Evolutionary conservation across 495 filamentous ascomycete genomes (phyloP).

Genomic region (Podospora pseudocomata): DNA sequence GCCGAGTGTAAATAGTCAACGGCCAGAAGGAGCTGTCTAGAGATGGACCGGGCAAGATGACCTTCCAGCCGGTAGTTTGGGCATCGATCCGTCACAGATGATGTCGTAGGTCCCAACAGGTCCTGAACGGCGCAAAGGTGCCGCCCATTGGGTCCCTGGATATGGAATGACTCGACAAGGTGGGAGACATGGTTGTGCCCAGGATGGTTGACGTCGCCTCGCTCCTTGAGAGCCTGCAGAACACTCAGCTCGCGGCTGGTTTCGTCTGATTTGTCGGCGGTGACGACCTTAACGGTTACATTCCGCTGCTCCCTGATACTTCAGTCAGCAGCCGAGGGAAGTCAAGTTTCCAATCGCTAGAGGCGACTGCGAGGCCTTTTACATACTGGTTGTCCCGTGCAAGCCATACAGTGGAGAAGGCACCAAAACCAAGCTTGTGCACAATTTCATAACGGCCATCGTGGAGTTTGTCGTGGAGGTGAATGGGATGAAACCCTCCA

Average conservation of each 20-base stretch:
- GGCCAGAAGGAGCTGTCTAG: conserved; percentile 1
- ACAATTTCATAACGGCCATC: conserved; percentile 3
- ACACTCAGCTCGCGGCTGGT: background rate
- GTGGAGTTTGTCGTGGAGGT: conserved; percentile 4
- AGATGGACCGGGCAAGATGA: background rate
- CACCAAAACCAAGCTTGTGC: conserved; percentile 7
- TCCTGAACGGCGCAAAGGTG: background rate
- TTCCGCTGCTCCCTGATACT: background rate
- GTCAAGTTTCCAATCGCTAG: too few relatives aligned
- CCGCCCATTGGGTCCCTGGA: background rate
- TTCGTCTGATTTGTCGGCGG: background rate
- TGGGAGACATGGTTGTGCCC: background rate
- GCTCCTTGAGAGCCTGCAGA: background rate
- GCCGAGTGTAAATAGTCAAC: background rate
- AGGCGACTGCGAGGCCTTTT: too few relatives aligned
- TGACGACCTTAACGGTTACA: background rate
- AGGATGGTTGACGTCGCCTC: background rate
- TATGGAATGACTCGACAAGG: background rate
- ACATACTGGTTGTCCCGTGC: background rate
- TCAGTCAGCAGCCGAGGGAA: background rate
- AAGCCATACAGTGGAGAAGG: conserved; percentile 10
- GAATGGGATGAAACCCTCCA: conserved; percentile 4
- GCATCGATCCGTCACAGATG: background rate
- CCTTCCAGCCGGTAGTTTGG: conserved; percentile 1
- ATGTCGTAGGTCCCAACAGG: background rate